These are phyloP conservation scores for Hypsizygus ulmarius DNA, from an alignment of 1,284 basidiomycete genomes.

Conservation along the genomic window DNA sequence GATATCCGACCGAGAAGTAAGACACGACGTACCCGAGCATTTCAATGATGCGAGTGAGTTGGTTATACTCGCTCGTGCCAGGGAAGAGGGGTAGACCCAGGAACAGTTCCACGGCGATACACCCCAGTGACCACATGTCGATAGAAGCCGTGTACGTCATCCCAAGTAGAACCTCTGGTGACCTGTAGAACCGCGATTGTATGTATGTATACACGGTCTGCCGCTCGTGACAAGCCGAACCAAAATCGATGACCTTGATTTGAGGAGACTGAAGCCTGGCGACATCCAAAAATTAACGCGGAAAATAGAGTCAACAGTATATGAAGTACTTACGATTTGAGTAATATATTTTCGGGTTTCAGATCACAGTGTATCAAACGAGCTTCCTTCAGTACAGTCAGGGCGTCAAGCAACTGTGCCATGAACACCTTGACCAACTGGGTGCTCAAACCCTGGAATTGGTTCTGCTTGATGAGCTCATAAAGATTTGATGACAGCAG, in stretches of 20 bases:
- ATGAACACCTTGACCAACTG: slow-evolving; percentile 99
- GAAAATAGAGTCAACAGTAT: slow-evolving; percentile 1
- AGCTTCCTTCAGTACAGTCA: slow-evolving; percentile 93
- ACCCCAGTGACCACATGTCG: slow-evolving; percentile 95
- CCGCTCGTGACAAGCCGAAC: slow-evolving; percentile 96
- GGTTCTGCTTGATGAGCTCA: slow-evolving; percentile 99
- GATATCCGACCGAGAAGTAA: not conserved
- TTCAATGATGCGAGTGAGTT: slow-evolving; percentile 93
- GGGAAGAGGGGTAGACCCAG: slow-evolving; percentile 95
- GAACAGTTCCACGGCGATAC: slow-evolving; percentile 98
- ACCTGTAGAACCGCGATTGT: slow-evolving; percentile 97
- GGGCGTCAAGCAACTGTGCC: slow-evolving; percentile 88
- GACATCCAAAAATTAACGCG: not conserved
- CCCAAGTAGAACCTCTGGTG: slow-evolving; percentile 94
- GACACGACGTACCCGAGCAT: slow-evolving; percentile 85
- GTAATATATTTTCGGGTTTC: slow-evolving; percentile 94
- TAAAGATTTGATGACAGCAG: slow-evolving; percentile 96
- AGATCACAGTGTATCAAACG: slow-evolving; percentile 97
- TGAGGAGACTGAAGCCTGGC: slow-evolving; percentile 90
- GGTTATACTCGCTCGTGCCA: slow-evolving; percentile 98
- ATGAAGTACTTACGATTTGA: slow-evolving; percentile 74
- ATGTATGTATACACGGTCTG: slow-evolving; percentile 99
- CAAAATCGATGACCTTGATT: slow-evolving; percentile 99
- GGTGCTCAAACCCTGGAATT: slow-evolving; percentile 95
- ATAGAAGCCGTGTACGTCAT: slow-evolving; percentile 93